Base-by-base conservation (phyloP, 2,329 filamentous ascomycete genomes). In the Stagonosporopsis chrysanthemi region DNA sequence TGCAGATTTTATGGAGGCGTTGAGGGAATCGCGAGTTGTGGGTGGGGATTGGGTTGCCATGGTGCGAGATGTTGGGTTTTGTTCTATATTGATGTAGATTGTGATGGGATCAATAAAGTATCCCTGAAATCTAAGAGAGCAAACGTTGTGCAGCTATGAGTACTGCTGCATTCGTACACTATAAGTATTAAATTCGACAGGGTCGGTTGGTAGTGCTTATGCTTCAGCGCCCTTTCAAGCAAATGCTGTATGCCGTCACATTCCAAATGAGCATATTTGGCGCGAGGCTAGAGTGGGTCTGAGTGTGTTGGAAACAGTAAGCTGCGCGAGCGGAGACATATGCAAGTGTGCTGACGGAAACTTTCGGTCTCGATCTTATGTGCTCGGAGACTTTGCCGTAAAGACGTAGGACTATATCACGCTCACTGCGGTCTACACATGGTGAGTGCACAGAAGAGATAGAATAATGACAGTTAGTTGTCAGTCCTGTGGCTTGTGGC, bases 251-350 rank as follows among this genome's bases (percentile, higher is more conserved):
- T 22, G 8, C 1, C 33, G 31, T 4, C 15, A 19, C 14, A 6
- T 5, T 22, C 22, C n/a, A 7, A 17, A 33, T 4, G 12, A 4
- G 19, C 19, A 15, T 7, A 22, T n/a, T 26, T 7, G 6, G 14
- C 38, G 6, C 12, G n/a, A 29, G 9, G 26, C 12, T 17, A 22
- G 26, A n/a, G 23, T 17, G 41, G 17, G 12, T 17, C 14, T 19
- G 5, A 12, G 7, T 5, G 17, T 12, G 26, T 19, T 9, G 28
- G 15, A 2, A 17, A 2, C 15, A 41, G 19, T 52, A 35, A 47
- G 50, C 51, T 31, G 44, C 29, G 15, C 36, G 6, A 17, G 11
- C 38, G 38, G 31, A 48, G 51, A 54, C 24, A 48, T 43, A 6
- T 1, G 14, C 15, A 19, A 3, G n/a, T 11, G 23, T 29, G 9